phyloP scores from a whole-genome alignment of 2,329 filamentous ascomycete species.

The Harringtonia aguacate region DNA sequence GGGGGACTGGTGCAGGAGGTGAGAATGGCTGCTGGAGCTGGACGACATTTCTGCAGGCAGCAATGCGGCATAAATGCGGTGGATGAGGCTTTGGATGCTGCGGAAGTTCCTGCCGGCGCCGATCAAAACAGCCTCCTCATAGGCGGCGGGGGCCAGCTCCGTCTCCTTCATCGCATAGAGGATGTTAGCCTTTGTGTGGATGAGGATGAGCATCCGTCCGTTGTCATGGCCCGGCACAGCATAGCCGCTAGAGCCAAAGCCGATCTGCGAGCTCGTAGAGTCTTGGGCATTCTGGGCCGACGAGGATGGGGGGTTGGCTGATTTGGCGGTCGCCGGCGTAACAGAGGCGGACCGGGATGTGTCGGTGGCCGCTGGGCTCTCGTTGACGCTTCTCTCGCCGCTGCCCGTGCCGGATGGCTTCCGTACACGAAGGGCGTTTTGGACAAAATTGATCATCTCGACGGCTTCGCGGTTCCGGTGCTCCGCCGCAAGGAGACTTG shows the following conservation, averaged over 20 bases:
- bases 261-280: conserved; percentile 19
- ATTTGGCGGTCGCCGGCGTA: too few relatives aligned
- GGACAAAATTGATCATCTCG: conserved; percentile 75
- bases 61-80: conserved; percentile 63
- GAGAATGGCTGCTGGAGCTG: conserved; percentile 3
- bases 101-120: conserved; percentile 61
- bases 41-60: conserved; percentile 28
- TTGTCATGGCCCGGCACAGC: conserved; percentile 78
- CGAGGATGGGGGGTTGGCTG: too few relatives aligned
- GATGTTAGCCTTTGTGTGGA: conserved; percentile 98
- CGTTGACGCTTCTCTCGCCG: too few relatives aligned
- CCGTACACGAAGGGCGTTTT: conserved; percentile 62
- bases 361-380: too few relatives aligned
- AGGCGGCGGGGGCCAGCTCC: conserved; percentile 69
- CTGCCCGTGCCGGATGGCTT: too few relatives aligned
- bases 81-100: conserved; percentile 69
- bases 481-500: conserved; percentile 73
- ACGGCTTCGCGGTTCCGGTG: conserved; percentile 79
- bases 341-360: too few relatives aligned
- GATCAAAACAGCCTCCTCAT: conserved; percentile 90
- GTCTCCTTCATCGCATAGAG: conserved; percentile 84
- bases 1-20: conserved; percentile 16
- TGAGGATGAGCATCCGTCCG: conserved; percentile 81
- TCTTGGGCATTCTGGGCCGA: background rate
- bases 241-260: conserved; percentile 75